Evolutionary conservation across 176 grass and related monocot species (phyloP).

Genomic region (Eremochloa ophiuroides): DNA sequence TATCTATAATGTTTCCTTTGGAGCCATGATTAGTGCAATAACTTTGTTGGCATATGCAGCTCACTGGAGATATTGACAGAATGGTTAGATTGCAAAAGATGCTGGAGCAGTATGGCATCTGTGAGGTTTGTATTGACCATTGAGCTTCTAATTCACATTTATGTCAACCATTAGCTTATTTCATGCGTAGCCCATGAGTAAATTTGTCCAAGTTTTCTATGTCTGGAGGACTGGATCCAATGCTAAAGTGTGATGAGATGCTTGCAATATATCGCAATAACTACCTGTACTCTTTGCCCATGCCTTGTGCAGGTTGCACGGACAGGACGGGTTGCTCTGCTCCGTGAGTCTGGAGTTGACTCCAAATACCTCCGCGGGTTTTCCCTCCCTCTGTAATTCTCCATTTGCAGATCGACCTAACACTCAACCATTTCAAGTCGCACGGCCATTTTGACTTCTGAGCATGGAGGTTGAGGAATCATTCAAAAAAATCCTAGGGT

Average conservation of each 20-base stretch:
- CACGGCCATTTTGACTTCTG: not conserved
- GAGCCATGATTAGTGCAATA: not conserved
- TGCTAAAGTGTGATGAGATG: no score
- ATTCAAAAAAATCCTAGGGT: not conserved
- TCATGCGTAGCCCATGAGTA: not conserved
- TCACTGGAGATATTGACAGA: no score
- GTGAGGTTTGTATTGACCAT: conserved; percentile 36
- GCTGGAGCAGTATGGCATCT: conserved; percentile 52
- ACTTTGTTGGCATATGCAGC: conserved; percentile 39
- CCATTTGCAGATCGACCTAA: not conserved
- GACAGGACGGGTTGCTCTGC: conserved; percentile 60
- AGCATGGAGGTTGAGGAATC: not conserved
- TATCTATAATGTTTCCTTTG: not conserved
- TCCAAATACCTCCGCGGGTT: conserved; percentile 60
- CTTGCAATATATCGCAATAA: no score
- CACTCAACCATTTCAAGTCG: not conserved
- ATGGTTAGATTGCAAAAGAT: conserved; percentile 55
- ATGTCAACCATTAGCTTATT: not conserved
- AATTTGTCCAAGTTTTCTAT: not conserved
- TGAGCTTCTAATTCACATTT: not conserved
- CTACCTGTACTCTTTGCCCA: not conserved
- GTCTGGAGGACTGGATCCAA: not conserved
- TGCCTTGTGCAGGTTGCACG: conserved; percentile 56
- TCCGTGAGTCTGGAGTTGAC: conserved; percentile 65
- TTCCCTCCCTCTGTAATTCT: conserved; percentile 36